These are phyloP conservation scores for Yarrowia keelungensis DNA, from an alignment of 805 yeast species.

Conservation along the genomic window DNA sequence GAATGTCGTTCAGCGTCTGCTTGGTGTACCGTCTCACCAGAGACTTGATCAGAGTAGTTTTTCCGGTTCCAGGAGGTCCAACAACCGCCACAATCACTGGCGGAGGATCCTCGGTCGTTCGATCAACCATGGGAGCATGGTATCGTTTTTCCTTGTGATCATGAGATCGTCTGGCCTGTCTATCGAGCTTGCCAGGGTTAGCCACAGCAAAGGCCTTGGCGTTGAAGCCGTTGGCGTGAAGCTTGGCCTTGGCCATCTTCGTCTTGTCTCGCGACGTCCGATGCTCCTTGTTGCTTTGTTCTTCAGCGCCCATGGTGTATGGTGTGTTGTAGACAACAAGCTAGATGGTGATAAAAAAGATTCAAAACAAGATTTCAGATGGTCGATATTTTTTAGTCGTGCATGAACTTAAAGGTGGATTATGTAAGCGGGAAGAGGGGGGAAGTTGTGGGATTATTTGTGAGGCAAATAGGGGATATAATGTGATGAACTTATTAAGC, in stretches of 20 bases:
- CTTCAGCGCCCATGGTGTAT: conserved; percentile 46
- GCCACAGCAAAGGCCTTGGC: conserved; percentile 84
- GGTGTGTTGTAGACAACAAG: not conserved
- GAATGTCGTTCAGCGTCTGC: conserved; percentile 81
- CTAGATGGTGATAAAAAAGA: not conserved
- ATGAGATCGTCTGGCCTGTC: conserved; percentile 81
- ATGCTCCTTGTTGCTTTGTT: conserved; percentile 83
- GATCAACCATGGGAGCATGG: conserved; percentile 97
- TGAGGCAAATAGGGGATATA: no score
- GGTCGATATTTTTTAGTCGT: not conserved
- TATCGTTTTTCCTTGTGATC: conserved; percentile 81
- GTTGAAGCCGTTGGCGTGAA: conserved; percentile 85
- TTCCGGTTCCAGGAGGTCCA: conserved; percentile 99
- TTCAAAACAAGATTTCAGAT: not conserved
- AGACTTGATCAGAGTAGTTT: conserved; percentile 89
- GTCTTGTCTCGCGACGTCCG: conserved; percentile 61
- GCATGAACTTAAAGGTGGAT: no score
- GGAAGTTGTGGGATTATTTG: not conserved
- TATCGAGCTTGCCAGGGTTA: conserved; percentile 84
- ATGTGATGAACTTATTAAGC: no score
- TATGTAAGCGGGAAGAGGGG: not conserved
- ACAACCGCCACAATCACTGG: conserved; percentile 96
- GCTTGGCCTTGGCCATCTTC: conserved; percentile 79
- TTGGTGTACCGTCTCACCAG: conserved; percentile 86
- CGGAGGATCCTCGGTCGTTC: conserved; percentile 98